Percentiles rank a stretch among this genome's conserved stretches.
Evolutionary conservation across 192 early-diverging fungal genomes (phyloP).

Genomic region (Piromyces finnis): DNA sequence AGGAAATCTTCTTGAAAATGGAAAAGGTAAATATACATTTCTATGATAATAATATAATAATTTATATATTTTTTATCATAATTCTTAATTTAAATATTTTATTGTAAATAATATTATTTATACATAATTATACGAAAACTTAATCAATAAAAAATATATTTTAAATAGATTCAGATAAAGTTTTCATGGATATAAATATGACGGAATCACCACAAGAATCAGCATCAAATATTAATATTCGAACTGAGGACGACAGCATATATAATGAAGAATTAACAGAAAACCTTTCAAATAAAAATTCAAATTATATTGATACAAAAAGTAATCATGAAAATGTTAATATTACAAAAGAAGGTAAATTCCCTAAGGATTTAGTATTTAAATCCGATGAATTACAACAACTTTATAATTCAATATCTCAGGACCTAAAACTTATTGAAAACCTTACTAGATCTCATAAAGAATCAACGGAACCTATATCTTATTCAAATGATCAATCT

Average conservation of each 20-base stretch:
- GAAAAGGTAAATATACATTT: no score
- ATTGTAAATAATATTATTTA: no score
- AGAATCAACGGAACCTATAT: background rate
- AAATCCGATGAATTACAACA: background rate
- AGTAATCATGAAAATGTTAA: background rate
- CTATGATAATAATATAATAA: no score
- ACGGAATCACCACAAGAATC: background rate
- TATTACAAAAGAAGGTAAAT: background rate
- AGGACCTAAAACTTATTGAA: background rate
- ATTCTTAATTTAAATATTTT: no score
- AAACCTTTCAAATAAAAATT: background rate
- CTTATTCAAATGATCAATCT: background rate
- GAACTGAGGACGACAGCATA: background rate
- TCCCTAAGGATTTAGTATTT: background rate
- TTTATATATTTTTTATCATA: no score
- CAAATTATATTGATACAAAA: background rate
- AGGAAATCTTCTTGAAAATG: no score
- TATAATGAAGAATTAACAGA: background rate
- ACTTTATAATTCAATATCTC: background rate
- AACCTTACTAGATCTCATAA: background rate
- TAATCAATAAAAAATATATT: background rate
- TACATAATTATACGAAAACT: no score
- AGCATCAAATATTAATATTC: background rate
- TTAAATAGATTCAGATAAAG: background rate
- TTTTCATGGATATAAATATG: background rate